Percentiles rank a stretch among this genome's conserved stretches.
Conservation (phyloP, 73 alveolate genomes). For the Blepharisma stoltei region DNA sequence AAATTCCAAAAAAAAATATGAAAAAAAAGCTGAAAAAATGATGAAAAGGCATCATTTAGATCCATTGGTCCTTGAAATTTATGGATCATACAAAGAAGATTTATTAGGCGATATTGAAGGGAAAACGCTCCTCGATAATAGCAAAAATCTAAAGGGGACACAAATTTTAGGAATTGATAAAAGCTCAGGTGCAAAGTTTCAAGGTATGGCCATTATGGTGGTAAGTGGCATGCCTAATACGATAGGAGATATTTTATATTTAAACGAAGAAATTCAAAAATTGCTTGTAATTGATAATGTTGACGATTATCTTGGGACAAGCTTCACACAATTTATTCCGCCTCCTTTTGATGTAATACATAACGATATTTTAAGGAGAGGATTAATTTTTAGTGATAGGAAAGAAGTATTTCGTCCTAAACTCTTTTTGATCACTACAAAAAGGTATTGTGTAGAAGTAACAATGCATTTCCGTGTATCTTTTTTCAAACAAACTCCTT, state of each 20-base stretch:
- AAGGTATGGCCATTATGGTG: background rate
- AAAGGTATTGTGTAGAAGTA: background rate
- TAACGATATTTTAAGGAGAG: background rate
- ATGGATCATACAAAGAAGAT: background rate
- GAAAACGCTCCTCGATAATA: background rate
- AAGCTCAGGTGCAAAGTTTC: background rate
- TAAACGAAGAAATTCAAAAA: background rate
- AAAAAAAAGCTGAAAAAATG: too few relatives aligned
- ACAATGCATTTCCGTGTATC: constrained; percentile 1
- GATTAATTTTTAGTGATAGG: background rate
- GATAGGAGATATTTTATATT: background rate
- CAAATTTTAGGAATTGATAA: background rate
- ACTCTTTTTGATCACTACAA: background rate
- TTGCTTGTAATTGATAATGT: background rate
- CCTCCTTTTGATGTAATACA: constrained; percentile 23
- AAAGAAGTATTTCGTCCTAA: background rate
- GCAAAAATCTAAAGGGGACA: background rate
- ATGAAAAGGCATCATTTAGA: too few relatives aligned
- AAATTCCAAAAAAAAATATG: too few relatives aligned
- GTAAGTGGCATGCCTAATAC: background rate
- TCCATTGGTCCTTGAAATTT: background rate
- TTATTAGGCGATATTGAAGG: background rate
- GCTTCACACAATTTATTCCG: constrained; percentile 6
- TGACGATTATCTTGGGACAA: background rate
- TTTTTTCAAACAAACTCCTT: background rate